A percentile compares a stretch with the other conserved stretches of the same genome.
Evolutionary conservation across 2,329 filamentous ascomycete genomes (phyloP).

Genomic region (Cladobotryum protrusum): DNA sequence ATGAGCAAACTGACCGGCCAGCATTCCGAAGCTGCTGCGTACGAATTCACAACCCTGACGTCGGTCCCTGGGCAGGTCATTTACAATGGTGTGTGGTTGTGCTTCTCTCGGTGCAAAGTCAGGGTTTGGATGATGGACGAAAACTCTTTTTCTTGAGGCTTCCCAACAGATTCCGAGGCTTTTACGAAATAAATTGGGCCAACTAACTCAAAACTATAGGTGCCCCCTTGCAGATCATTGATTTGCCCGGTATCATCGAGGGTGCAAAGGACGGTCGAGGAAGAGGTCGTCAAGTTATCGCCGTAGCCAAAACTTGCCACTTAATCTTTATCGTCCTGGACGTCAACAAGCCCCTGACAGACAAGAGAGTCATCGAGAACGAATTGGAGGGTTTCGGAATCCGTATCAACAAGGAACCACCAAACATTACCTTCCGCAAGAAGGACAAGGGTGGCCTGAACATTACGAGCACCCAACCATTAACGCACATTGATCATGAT

Average conservation of each 20-base stretch:
- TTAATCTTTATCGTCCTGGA: slow-evolving; percentile 98
- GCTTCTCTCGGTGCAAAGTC: neutral
- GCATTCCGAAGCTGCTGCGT: slow-evolving; percentile 93
- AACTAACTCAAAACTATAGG: slow-evolving; percentile 34
- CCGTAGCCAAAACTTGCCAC: slow-evolving; percentile 97
- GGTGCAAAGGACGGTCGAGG: slow-evolving; percentile 97
- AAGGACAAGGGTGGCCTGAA: slow-evolving; percentile 97
- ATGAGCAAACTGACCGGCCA: slow-evolving; percentile 94
- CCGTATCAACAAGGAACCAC: slow-evolving; percentile 91
- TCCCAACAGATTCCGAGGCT: too few relatives aligned
- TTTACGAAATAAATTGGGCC: slow-evolving; percentile 1
- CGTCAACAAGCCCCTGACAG: slow-evolving; percentile 95
- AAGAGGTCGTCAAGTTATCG: slow-evolving; percentile 96
- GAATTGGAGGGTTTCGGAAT: slow-evolving; percentile 98
- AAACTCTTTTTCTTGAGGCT: neutral
- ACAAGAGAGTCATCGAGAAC: slow-evolving; percentile 91
- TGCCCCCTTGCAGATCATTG: slow-evolving; percentile 95
- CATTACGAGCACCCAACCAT: slow-evolving; percentile 88
- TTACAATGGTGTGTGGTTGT: slow-evolving; percentile 65
- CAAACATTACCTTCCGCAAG: slow-evolving; percentile 99
- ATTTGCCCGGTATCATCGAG: slow-evolving; percentile 97
- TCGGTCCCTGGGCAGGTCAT: slow-evolving; percentile 93
- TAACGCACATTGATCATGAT: slow-evolving; percentile 88
- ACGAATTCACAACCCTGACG: slow-evolving; percentile 97
- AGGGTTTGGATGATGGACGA: too few relatives aligned